Base-by-base conservation (phyloP, 768 basidiomycete genomes). In the Boletus sp. region DNA sequence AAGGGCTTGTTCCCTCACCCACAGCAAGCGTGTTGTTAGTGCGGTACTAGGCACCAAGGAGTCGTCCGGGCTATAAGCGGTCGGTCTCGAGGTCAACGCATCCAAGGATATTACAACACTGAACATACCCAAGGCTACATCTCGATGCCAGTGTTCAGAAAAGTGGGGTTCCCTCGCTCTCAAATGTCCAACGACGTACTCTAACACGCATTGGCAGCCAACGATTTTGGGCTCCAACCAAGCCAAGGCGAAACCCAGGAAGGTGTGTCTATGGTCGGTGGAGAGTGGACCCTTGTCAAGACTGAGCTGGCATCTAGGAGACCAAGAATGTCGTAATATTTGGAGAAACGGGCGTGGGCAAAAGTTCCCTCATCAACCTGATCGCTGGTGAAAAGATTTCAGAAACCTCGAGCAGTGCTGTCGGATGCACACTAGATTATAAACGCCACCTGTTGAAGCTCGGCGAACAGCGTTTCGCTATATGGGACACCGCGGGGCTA, bases 401-500 rank as follows among this genome's bases (percentile, higher is more conserved):
- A 1, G 48, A 55, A 23, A 66, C 57, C 4, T 66, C 64, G 4
- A 69, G 58, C 51, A 60, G 55, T 21, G 58, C 61, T 10, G 52
- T 50, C 19, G 67, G 64, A 29, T 64, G 66, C 46, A 66, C 64
- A 10, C 41, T 60, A 3, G 42, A 25, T 15, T 55, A 48, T 39
- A 33, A 47, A 10, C 39, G 46, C 17, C 41, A 60, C 50, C 10
- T 14, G 23, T n/a, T 69, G 44, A 51, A 33, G 19, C 34, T 64
- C 19, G 46, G 17, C 13, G 44, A 30, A 5, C 62, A 57, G 35
- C 46, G 38, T 33, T 64, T 50, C 47, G 57, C 57, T 15, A 30
- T 66, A 27, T 69, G 64, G 64, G 64, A 65, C 21, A 65, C 64
- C 11, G 54, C 67, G 29, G 64, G 66, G 21, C 54, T 73, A 19